phyloP scores from a whole-genome alignment of 208 protist genomes.

The Trypanosoma cruzi region DNA sequence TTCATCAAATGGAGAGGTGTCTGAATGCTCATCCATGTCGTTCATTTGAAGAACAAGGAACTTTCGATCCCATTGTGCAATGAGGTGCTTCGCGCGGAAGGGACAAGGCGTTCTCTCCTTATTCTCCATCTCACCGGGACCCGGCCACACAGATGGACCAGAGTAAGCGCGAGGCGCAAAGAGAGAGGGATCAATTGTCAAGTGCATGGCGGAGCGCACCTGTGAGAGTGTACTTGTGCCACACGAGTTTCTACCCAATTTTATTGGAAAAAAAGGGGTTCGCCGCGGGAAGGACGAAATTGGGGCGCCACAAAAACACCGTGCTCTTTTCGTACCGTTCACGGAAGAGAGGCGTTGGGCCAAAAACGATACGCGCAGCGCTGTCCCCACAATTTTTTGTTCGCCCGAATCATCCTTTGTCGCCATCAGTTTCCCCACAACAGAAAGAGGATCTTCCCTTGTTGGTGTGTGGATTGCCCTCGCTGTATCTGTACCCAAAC shows the following conservation, averaged over 20 bases:
- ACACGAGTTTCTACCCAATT: not conserved
- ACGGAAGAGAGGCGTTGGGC: conserved; percentile 3
- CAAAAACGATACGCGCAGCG: conserved; percentile 17
- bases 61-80: conserved; percentile 30
- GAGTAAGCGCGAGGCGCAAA: conserved; percentile 11
- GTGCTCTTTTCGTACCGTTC: not conserved
- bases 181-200: conserved; percentile 8
- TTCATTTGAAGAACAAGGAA: conserved; percentile 25
- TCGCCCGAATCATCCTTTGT: not conserved
- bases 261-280: conserved; percentile 27
- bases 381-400: not conserved
- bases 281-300: not conserved
- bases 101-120: not conserved
- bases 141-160: conserved; percentile 11
- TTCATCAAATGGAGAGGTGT: not conserved
- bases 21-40: not conserved
- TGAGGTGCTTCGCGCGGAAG: conserved; percentile 22
- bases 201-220: conserved; percentile 6
- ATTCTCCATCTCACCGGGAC: not conserved
- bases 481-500: not conserved
- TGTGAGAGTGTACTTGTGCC: conserved; percentile 7
- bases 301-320: not conserved
- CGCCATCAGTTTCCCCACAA: conserved; percentile 9
- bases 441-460: not conserved
- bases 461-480: not conserved